A percentile compares a stretch with the other conserved stretches of the same genome.
Evolutionary conservation across 805 yeast species (phyloP).

Genomic region (Barnettozyma californica): DNA sequence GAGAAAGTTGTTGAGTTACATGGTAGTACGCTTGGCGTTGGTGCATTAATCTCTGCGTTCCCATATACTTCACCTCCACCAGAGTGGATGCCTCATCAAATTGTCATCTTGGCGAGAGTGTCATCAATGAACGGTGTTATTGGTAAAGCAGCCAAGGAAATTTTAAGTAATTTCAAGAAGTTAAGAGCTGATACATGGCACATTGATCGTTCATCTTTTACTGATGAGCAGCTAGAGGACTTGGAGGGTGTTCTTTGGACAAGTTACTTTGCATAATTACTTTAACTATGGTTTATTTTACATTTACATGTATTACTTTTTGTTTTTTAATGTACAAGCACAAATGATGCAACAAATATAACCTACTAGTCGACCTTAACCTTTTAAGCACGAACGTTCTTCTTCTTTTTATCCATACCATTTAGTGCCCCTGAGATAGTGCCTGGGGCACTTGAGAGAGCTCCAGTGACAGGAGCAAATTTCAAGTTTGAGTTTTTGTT

Average conservation of each 20-base stretch:
- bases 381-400: slow-evolving; percentile 14
- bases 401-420: slow-evolving; percentile 31
- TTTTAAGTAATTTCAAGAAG: slow-evolving; percentile 80
- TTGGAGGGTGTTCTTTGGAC: slow-evolving; percentile 92
- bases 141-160: slow-evolving; percentile 79
- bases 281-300: background rate
- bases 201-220: slow-evolving; percentile 71
- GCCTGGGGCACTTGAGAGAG: slow-evolving; percentile 29
- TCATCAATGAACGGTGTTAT: slow-evolving; percentile 72
- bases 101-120: slow-evolving; percentile 64
- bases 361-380: background rate
- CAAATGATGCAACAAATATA: background rate
- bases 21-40: slow-evolving; percentile 84
- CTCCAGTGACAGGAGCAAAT: slow-evolving; percentile 31
- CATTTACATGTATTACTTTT: background rate
- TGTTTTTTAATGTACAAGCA: slow-evolving; percentile 3
- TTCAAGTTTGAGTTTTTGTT: slow-evolving; percentile 25
- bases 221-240: slow-evolving; percentile 77
- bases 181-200: slow-evolving; percentile 96
- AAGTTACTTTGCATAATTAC: slow-evolving; percentile 70
- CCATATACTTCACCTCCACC: slow-evolving; percentile 93
- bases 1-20: slow-evolving; percentile 52
- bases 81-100: slow-evolving; percentile 72
- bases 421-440: slow-evolving; percentile 32
- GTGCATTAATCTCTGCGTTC: slow-evolving; percentile 83